Percentiles rank a stretch among this genome's conserved stretches.
phyloP scores from a whole-genome alignment of 257 asterid genomes.

The Gynochthodes officinalis region DNA sequence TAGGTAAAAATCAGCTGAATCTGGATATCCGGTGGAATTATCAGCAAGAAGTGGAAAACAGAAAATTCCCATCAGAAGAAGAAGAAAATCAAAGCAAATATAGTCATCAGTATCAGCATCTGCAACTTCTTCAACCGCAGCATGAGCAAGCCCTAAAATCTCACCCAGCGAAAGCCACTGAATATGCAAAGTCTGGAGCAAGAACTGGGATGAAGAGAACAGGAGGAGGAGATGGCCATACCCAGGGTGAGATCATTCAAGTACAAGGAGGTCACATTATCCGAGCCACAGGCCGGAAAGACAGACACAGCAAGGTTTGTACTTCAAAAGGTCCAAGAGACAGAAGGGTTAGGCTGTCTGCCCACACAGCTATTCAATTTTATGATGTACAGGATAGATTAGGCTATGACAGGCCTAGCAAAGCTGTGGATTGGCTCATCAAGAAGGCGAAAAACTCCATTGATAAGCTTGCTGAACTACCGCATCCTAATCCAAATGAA shows the following conservation, averaged over 20 bases:
- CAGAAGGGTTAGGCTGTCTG: constrained; percentile 56
- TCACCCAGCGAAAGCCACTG: not conserved
- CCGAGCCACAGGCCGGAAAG: constrained; percentile 43
- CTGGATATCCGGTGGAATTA: constrained; percentile 30
- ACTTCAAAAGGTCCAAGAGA: constrained; percentile 63
- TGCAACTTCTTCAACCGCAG: constrained; percentile 8
- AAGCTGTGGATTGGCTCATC: constrained; percentile 64
- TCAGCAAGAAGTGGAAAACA: not conserved
- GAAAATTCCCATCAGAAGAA: constrained; percentile 2
- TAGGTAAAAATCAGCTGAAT: constrained; percentile 10
- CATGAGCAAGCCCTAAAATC: not conserved
- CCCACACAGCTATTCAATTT: constrained; percentile 64
- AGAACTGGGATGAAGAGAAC: constrained; percentile 32
- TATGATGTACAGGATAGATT: constrained; percentile 64
- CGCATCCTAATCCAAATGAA: constrained; percentile 10
- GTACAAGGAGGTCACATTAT: constrained; percentile 50
- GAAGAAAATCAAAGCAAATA: constrained; percentile 6
- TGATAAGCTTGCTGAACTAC: constrained; percentile 27
- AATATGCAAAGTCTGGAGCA: constrained; percentile 15
- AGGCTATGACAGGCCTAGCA: constrained; percentile 67
- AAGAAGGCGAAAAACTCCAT: constrained; percentile 51
- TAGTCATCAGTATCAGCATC: not conserved
- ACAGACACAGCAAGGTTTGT: constrained; percentile 57
- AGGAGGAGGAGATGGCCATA: constrained; percentile 15
- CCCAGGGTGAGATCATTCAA: constrained; percentile 36